phyloP scores from a whole-genome alignment of 1,284 basidiomycete genomes.

The Ceratobasidium theobromae region DNA sequence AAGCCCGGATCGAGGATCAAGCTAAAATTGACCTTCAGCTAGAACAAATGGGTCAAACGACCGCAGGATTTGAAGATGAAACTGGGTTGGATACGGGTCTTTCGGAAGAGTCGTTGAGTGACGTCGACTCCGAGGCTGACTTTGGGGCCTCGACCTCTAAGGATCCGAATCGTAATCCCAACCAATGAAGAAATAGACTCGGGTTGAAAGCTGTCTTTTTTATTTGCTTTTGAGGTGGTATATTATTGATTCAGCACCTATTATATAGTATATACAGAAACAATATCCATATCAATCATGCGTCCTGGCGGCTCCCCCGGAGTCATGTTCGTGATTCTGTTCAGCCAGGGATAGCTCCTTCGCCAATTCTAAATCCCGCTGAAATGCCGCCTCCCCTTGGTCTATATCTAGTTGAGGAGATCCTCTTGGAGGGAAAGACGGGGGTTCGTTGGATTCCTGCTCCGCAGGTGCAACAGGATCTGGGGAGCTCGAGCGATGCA shows the following conservation, averaged over 20 bases:
- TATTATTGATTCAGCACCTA: not conserved
- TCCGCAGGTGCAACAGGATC: not conserved
- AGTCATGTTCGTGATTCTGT: slow-evolving; percentile 40
- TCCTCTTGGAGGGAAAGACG: slow-evolving; percentile 23
- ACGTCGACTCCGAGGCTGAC: not conserved
- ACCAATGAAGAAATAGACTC: not conserved
- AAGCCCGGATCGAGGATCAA: slow-evolving; percentile 5
- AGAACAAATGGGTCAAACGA: not conserved
- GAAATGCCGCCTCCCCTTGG: slow-evolving; percentile 42
- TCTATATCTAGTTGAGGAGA: slow-evolving; percentile 28
- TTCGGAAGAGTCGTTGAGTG: slow-evolving; percentile 10
- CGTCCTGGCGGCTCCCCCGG: not conserved
- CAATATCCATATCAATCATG: not conserved
- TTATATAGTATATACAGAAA: not conserved
- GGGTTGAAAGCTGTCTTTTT: not conserved
- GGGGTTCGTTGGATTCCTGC: not conserved
- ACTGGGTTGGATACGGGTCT: not conserved
- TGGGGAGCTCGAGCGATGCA: not conserved
- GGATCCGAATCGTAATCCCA: not conserved
- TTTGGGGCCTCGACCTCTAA: not conserved
- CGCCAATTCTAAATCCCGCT: slow-evolving; percentile 45
- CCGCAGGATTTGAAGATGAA: not conserved
- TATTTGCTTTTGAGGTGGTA: not conserved
- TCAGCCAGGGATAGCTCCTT: slow-evolving; percentile 46
- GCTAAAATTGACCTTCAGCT: slow-evolving; percentile 6